Base-by-base conservation (phyloP, 176 grass and related monocot species). In the Eleusine coracana region DNA sequence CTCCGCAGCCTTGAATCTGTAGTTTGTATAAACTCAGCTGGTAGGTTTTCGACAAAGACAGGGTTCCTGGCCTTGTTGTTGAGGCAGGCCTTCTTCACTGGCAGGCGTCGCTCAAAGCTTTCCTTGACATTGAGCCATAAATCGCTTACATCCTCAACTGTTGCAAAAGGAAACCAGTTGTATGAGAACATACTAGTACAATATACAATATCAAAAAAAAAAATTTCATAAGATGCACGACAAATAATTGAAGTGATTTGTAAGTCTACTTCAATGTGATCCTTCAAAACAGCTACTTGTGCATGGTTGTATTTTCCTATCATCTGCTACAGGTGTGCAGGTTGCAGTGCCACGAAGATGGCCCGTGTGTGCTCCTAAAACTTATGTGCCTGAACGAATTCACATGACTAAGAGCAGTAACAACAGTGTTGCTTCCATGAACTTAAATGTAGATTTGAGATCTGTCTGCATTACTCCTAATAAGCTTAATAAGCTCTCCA, bases 121-220 rank as follows among this genome's bases (percentile, higher is more conserved):
- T 96, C 80, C 89, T 93, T 99, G 41, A 99, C 80, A 54, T 85
- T 92, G 42, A 92, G 93, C 96, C 96, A 99, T 83, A 93, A 81
- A 77, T 99, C 93, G 59, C 96, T 99, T 6, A 99, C 96, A 80
- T 99, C 96, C 76, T 99, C 96, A 70, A 98, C 96, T 94, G 92
- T 76, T 41, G 27, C 51, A 73, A n/a, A 73, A 85, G 29, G 72
- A 14, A 72, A 64, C 48, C 27, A 1, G 18, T 3, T 4, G 14
- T 21, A 63, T 68, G 59, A 78, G 80, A 44, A 50, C 63, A 45
- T 81, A 70, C 71, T 15, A 83, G 49, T 54, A 77, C 20, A 23
- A 68, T 60, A 45, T 13, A 72, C 10, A 9, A 66, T 79, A n/a
- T 63, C 60, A 64, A n/a, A n/a, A n/a, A n/a, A n/a, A n/a, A n/a